These are phyloP conservation scores for Crucihimalaya himalaica DNA, from an alignment of 345 rosid genomes.

Conservation along the genomic window DNA sequence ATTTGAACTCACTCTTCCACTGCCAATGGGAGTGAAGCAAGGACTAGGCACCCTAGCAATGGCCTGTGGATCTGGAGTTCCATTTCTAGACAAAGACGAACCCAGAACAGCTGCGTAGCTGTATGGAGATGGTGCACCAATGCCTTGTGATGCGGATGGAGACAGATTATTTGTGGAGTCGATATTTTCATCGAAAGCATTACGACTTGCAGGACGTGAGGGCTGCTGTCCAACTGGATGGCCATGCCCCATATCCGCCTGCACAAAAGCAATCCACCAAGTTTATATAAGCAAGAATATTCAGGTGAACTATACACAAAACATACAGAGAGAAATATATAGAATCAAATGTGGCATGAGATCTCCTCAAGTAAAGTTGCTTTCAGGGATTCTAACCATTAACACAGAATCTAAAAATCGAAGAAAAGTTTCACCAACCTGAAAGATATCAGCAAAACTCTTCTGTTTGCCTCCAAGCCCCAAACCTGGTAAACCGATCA, in stretches of 20 bases:
- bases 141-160: no score
- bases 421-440: conserved; percentile 48
- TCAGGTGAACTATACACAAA: neutral
- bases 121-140: no score
- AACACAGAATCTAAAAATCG: neutral
- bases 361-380: no score
- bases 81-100: conserved; percentile 73
- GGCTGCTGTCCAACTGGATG: neutral
- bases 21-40: conserved; percentile 84
- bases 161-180: conserved; percentile 55
- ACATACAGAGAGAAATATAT: neutral
- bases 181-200: conserved; percentile 65
- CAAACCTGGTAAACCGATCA: conserved; percentile 71
- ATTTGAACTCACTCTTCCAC: conserved; percentile 55
- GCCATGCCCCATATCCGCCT: conserved; percentile 43
- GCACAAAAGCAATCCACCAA: conserved; percentile 29
- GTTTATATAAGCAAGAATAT: neutral
- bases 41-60: conserved; percentile 87
- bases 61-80: conserved; percentile 86
- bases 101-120: conserved; percentile 85
- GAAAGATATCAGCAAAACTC: conserved; percentile 77
- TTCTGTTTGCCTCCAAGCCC: conserved; percentile 70
- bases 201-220: conserved; percentile 77
- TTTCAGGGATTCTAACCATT: no score
- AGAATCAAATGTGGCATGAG: neutral